Evolutionary conservation across 1,284 basidiomycete genomes (phyloP).

Genomic region (Chiua sp.): DNA sequence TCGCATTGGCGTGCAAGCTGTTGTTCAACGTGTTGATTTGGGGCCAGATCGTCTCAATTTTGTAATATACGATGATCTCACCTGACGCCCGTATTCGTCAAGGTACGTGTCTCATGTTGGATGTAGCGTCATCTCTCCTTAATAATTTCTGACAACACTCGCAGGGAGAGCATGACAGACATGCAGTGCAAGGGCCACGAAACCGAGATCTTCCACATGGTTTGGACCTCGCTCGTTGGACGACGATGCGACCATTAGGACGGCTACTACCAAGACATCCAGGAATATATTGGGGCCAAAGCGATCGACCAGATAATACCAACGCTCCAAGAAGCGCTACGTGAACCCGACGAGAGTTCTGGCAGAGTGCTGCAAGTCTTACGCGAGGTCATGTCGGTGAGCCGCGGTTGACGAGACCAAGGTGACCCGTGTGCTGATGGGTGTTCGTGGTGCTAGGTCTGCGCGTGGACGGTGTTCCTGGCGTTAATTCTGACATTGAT

Average conservation of each 20-base stretch:
- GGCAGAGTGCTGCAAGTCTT: conserved; percentile 96
- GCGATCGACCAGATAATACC: conserved; percentile 98
- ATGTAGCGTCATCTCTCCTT: neutral
- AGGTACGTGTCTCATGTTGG: conserved; percentile 86
- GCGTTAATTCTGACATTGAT: conserved; percentile 96
- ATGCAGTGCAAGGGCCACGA: conserved; percentile 91
- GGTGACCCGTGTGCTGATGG: neutral
- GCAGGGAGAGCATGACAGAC: conserved; percentile 85
- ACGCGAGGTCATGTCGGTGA: conserved; percentile 92
- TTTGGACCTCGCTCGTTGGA: conserved; percentile 89
- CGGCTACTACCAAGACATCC: conserved; percentile 91
- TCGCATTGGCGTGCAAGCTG: conserved; percentile 95
- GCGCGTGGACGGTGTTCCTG: conserved; percentile 95
- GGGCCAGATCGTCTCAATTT: conserved; percentile 81
- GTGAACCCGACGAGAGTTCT: conserved; percentile 88
- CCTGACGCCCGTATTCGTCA: conserved; percentile 79
- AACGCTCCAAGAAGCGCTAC: conserved; percentile 91
- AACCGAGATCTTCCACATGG: conserved; percentile 86
- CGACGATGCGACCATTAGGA: conserved; percentile 84
- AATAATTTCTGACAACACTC: conserved; percentile 3
- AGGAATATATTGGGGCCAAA: conserved; percentile 88
- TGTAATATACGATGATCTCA: conserved; percentile 75
- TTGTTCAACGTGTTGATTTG: conserved; percentile 85
- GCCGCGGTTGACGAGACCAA: conserved; percentile 34
- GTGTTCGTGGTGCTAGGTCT: conserved; percentile 59